Base-by-base conservation (phyloP, 345 rosid species). In the Eucalyptus brandiana region DNA sequence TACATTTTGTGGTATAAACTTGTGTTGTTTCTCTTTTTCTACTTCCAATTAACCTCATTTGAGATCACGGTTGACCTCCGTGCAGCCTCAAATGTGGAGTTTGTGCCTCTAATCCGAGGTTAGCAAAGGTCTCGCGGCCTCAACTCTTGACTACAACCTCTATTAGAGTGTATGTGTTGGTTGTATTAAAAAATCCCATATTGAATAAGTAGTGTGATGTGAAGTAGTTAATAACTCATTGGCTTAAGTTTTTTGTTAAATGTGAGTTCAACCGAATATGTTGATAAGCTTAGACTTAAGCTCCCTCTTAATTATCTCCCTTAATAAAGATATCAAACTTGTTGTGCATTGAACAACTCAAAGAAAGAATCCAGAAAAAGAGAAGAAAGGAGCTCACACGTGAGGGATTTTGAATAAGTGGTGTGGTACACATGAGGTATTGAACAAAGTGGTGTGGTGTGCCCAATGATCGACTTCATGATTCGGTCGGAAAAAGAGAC, bases 251-350 rank as follows among this genome's bases (percentile, higher is more conserved):
- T 51, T 53, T 53, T 0, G 2, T 3, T 53, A 53, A 53, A 53
- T 0, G 2, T 53, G 4, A 1, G 0, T 53, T 53, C 10, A 53
- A 53, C 4, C 0, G 2, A 3, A 53, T 3, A 53, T 18, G 9
- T 3, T 53, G 4, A 53, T 4, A 19, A 0, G 1, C 0, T 53
- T 0, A 8, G 0, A 53, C 5, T 19, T 19, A 19, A 53, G 2
- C 5, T 53, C 9, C 0, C 3, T 16, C 1, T 50, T 50, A 1
- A 17, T 1, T 0, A 17, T 51, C 19, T 17, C 4, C 9, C 21
- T 1, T 2, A 51, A 51, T 17, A 51, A 51, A 18, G 23, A 51
- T 51, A 18, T 7, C 23, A 3, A 18, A 51, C 56, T 7, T 51
- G 2, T 18, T 7, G 3, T 51, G 56, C 9, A 51, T 51, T 18